These are phyloP conservation scores for Blastomyces emzantsi DNA, from an alignment of 2,329 filamentous ascomycete genomes.

Conservation along the genomic window DNA sequence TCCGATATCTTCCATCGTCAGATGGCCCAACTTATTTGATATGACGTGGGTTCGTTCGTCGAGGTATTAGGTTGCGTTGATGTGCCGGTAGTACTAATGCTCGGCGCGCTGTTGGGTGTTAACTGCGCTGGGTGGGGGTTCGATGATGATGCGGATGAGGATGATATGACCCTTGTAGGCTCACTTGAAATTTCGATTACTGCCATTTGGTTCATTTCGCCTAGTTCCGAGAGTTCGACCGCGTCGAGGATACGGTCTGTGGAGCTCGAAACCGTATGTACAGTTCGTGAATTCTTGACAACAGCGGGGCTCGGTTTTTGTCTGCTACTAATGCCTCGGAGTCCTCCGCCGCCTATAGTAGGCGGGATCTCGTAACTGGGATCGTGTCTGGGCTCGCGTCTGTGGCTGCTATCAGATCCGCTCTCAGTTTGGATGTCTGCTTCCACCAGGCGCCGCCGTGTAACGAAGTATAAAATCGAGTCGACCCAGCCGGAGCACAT, in stretches of 20 bases:
- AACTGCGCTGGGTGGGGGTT: background rate
- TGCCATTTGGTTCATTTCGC: background rate
- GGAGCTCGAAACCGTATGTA: background rate
- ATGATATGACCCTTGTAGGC: background rate
- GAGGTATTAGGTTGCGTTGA: background rate
- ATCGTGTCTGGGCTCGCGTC: background rate
- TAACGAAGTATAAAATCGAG: conserved; percentile 49
- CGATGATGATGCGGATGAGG: background rate
- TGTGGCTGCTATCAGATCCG: background rate
- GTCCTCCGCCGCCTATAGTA: background rate
- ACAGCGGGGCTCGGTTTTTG: background rate
- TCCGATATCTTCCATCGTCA: background rate
- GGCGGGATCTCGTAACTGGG: background rate
- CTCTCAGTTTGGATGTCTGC: background rate
- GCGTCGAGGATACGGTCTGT: background rate
- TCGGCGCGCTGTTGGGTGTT: background rate
- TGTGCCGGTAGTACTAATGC: background rate
- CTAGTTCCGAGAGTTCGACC: background rate
- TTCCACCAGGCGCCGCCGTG: conserved; percentile 44
- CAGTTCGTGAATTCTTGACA: background rate
- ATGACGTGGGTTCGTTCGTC: background rate
- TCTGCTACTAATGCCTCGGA: background rate
- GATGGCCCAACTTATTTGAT: background rate
- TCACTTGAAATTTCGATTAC: conserved; percentile 5
- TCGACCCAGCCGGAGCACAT: conserved; percentile 51